phyloP scores from a whole-genome alignment of 2,329 filamentous ascomycete genomes.

The Chlorencoelia australis region DNA sequence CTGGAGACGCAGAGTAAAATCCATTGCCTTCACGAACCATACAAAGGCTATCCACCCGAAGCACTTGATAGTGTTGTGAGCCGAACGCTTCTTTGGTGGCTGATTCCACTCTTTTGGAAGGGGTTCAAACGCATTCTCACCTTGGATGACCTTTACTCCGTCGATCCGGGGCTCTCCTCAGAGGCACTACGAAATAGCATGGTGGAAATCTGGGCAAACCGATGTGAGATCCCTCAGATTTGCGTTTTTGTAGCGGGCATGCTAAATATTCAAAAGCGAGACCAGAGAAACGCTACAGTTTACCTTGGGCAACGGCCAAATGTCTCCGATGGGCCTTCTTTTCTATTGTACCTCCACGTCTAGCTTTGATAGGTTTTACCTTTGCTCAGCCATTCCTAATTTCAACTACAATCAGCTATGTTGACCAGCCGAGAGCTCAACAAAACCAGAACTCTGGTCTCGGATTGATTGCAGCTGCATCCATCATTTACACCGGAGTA shows the following conservation, averaged over 20 bases:
- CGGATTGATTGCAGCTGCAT: neutral
- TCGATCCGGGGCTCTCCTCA: conserved; percentile 11
- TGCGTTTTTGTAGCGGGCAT: neutral
- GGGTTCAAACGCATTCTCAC: conserved; percentile 26
- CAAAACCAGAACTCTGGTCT: neutral
- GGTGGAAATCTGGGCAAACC: neutral
- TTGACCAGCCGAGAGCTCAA: neutral
- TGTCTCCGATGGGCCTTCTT: conserved; percentile 11
- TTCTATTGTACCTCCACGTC: conserved; percentile 13
- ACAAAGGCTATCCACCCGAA: conserved; percentile 19
- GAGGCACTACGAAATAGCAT: neutral
- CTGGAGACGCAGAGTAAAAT: conserved; percentile 18
- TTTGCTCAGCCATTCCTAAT: conserved; percentile 18
- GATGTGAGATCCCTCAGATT: neutral
- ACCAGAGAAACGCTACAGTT: conserved; percentile 6
- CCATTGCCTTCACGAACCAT: conserved; percentile 9
- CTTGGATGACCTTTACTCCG: conserved; percentile 22
- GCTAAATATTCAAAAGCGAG: neutral
- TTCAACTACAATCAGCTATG: neutral
- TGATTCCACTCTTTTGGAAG: conserved; percentile 26
- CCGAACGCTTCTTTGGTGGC: conserved; percentile 29
- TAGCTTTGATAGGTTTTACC: conserved; percentile 18
- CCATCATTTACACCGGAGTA: conserved; percentile 1
- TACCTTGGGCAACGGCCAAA: conserved; percentile 10
- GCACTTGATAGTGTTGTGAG: conserved; percentile 27